phyloP scores from a whole-genome alignment of 257 asterid species.

The Petunia axillaris region DNA sequence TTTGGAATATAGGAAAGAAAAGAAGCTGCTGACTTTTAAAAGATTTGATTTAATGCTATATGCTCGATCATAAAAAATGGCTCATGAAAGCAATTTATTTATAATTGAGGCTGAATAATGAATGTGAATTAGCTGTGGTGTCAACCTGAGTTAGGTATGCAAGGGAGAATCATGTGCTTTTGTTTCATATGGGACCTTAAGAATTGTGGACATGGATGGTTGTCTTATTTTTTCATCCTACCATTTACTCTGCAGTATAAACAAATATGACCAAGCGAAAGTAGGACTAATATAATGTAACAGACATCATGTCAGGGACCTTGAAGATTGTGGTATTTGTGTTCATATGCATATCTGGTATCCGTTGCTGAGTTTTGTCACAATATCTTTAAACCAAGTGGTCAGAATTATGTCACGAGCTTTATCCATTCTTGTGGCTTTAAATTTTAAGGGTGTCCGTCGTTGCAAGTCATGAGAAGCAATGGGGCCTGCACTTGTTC shows the following conservation, averaged over 20 bases:
- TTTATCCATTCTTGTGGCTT: too few species aligned
- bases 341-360: too few species aligned
- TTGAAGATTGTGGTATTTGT: background rate
- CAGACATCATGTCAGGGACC: background rate
- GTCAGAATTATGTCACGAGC: too few species aligned
- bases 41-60: background rate
- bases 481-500: too few species aligned
- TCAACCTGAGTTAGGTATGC: background rate
- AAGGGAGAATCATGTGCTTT: background rate
- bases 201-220: background rate
- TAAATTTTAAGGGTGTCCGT: too few species aligned
- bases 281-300: background rate
- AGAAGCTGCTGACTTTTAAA: background rate
- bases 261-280: background rate
- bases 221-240: background rate
- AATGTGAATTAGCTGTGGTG: background rate
- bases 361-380: background rate
- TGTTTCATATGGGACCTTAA: constrained; percentile 2
- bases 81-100: background rate
- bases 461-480: too few species aligned
- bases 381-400: background rate
- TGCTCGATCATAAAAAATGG: background rate
- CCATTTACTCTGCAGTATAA: background rate
- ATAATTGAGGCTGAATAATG: background rate
- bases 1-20: background rate